Conservation (phyloP, 1,284 basidiomycete genomes). For the Rhodotorula sp. region DNA sequence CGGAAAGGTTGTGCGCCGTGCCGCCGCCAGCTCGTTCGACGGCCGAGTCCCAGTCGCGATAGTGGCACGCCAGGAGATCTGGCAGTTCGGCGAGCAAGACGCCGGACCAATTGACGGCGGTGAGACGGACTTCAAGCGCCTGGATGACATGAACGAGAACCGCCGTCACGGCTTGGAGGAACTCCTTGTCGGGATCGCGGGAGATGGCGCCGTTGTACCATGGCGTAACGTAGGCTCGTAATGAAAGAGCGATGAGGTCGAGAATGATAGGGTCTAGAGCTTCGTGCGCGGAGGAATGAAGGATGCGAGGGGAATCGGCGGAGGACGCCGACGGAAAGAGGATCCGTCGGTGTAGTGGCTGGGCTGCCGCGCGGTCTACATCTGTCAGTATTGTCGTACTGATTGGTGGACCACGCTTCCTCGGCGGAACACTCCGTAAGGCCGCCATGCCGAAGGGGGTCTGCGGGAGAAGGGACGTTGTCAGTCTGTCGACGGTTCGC, state of each 20-base stretch:
- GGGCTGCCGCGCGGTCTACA: neutral
- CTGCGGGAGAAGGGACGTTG: no score
- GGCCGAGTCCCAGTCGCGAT: slow-evolving; percentile 68
- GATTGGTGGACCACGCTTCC: neutral
- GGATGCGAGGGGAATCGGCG: slow-evolving; percentile 24
- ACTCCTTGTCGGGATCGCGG: slow-evolving; percentile 65
- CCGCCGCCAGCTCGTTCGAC: slow-evolving; percentile 61
- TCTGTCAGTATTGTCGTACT: neutral
- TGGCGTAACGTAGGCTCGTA: slow-evolving; percentile 70
- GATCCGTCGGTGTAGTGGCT: slow-evolving; percentile 28
- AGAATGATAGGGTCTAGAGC: slow-evolving; percentile 36
- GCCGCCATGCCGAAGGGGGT: no score
- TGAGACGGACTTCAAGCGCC: slow-evolving; percentile 61
- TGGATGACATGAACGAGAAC: slow-evolving; percentile 62
- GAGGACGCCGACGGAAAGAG: slow-evolving; percentile 22
- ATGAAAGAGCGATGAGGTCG: slow-evolving; percentile 70
- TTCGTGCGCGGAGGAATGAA: slow-evolving; percentile 27
- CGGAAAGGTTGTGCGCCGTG: slow-evolving; percentile 49
- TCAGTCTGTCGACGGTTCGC: no score
- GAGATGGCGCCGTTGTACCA: slow-evolving; percentile 76
- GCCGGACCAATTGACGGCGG: slow-evolving; percentile 58
- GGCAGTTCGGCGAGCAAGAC: slow-evolving; percentile 65
- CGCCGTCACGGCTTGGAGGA: slow-evolving; percentile 66
- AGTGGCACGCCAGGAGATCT: slow-evolving; percentile 66
- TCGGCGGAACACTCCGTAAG: no score